Evolutionary conservation across 768 basidiomycete species (phyloP).

Genomic region (Kwoniella newhampshirensis): DNA sequence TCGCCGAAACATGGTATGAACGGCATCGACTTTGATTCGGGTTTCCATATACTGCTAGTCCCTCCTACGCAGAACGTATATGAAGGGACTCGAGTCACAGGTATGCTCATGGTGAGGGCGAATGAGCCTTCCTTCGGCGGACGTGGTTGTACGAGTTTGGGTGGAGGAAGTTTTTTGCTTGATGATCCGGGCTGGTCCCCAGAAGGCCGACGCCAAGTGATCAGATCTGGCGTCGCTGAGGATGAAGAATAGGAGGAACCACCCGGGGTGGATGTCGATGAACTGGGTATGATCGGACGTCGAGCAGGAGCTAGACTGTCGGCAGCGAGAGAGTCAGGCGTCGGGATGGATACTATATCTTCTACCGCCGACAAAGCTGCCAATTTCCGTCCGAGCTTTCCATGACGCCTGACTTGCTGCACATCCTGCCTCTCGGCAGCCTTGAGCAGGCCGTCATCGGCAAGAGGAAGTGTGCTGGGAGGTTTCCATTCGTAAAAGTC

Average conservation of each 20-base stretch:
- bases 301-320: not conserved
- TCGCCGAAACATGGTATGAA: constrained; percentile 15
- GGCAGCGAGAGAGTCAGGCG: not conserved
- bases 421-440: not conserved
- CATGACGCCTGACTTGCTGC: not conserved
- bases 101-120: not conserved
- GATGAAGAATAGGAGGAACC: no score
- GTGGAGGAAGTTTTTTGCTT: not conserved
- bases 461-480: constrained; percentile 10
- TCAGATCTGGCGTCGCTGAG: not conserved
- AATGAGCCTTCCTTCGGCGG: not conserved
- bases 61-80: constrained; percentile 7
- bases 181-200: not conserved
- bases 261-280: not conserved
- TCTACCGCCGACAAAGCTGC: not conserved
- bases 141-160: not conserved
- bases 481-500: constrained; percentile 17
- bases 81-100: constrained; percentile 1
- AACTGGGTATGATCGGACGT: not conserved
- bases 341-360: not conserved
- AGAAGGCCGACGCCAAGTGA: not conserved
- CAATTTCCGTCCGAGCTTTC: not conserved
- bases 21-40: constrained; percentile 8
- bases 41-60: not conserved
- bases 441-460: constrained; percentile 2